phyloP scores from a whole-genome alignment of 2,329 filamentous ascomycete species.

The Penicillium expansum region DNA sequence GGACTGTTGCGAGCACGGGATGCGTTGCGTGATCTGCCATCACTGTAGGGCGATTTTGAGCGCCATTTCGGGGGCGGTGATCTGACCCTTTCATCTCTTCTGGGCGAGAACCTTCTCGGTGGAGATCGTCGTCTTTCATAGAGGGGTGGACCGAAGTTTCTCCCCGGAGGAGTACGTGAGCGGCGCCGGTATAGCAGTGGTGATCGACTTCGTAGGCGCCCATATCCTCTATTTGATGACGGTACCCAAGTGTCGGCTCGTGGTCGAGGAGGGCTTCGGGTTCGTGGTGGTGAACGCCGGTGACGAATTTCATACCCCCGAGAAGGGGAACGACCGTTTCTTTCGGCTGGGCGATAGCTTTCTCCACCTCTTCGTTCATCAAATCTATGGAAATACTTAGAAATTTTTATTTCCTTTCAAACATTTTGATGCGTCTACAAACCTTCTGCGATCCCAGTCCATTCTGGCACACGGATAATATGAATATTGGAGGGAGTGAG shows the following conservation, averaged over 20 bases:
- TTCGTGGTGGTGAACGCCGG: constrained; percentile 38
- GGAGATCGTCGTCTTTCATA: constrained; percentile 39
- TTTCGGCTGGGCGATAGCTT: constrained; percentile 42
- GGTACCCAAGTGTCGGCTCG: constrained; percentile 45
- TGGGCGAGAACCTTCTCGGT: constrained; percentile 41
- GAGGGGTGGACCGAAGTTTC: constrained; percentile 35
- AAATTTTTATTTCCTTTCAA: not conserved
- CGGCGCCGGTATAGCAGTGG: constrained; percentile 41
- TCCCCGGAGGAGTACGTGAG: constrained; percentile 41
- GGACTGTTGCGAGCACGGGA: constrained; percentile 34
- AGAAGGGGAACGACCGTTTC: constrained; percentile 34
- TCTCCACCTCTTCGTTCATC: constrained; percentile 45
- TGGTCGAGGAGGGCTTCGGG: constrained; percentile 39
- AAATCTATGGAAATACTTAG: constrained; percentile 29
- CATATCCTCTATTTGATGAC: constrained; percentile 32
- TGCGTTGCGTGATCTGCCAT: constrained; percentile 31
- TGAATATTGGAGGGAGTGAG: not conserved
- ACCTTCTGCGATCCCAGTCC: constrained; percentile 48
- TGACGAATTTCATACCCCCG: constrained; percentile 35
- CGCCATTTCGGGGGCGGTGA: constrained; percentile 41
- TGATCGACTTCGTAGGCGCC: constrained; percentile 44
- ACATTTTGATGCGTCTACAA: constrained; percentile 14
- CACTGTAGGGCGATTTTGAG: constrained; percentile 40
- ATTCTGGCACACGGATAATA: constrained; percentile 21
- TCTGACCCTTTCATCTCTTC: constrained; percentile 39